Evolutionary conservation across 768 basidiomycete genomes (phyloP).

Genomic region (Lactarius indigo): DNA sequence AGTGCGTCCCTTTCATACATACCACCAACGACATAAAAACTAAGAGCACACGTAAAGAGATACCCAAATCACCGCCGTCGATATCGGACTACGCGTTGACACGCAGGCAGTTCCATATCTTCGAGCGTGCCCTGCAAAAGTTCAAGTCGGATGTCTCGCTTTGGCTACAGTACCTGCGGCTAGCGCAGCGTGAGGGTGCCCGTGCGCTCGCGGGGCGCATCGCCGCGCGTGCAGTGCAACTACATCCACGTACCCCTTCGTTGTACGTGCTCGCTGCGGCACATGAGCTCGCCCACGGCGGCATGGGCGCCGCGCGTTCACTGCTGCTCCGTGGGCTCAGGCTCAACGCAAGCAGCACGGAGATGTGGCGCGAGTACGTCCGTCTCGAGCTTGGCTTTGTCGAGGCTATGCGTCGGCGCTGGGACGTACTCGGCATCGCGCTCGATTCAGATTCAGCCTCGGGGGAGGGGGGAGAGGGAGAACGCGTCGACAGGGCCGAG

Average conservation of each 20-base stretch:
- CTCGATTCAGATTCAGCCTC: slow-evolving; percentile 31
- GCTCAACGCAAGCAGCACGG: slow-evolving; percentile 63
- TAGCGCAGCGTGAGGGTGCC: slow-evolving; percentile 79
- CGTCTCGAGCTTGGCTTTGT: slow-evolving; percentile 87
- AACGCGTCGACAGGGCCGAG: slow-evolving; percentile 34
- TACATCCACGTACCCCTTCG: slow-evolving; percentile 74
- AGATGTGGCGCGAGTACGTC: slow-evolving; percentile 88
- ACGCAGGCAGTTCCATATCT: slow-evolving; percentile 81
- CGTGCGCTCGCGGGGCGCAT: slow-evolving; percentile 76
- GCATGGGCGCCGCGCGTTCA: slow-evolving; percentile 75
- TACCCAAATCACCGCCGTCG: slow-evolving; percentile 42
- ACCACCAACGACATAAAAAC: slow-evolving; percentile 13
- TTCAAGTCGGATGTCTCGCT: slow-evolving; percentile 86
- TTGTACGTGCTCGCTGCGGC: slow-evolving; percentile 83
- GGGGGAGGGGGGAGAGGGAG: slow-evolving; percentile 28
- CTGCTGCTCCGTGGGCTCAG: slow-evolving; percentile 84
- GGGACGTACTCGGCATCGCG: slow-evolving; percentile 72
- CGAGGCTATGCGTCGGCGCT: slow-evolving; percentile 73
- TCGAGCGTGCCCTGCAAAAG: slow-evolving; percentile 82
- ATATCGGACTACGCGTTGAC: slow-evolving; percentile 85
- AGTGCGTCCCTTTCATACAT: slow-evolving; percentile 44
- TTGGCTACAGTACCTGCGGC: slow-evolving; percentile 86
- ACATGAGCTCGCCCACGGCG: slow-evolving; percentile 73
- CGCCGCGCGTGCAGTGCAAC: slow-evolving; percentile 82
- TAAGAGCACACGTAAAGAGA: slow-evolving; percentile 6